Evolutionary conservation across 73 alveolate genomes (phyloP), one percentile per base, ranked within the genome.

Genomic region (Paramecium tetraurelia): DNA sequence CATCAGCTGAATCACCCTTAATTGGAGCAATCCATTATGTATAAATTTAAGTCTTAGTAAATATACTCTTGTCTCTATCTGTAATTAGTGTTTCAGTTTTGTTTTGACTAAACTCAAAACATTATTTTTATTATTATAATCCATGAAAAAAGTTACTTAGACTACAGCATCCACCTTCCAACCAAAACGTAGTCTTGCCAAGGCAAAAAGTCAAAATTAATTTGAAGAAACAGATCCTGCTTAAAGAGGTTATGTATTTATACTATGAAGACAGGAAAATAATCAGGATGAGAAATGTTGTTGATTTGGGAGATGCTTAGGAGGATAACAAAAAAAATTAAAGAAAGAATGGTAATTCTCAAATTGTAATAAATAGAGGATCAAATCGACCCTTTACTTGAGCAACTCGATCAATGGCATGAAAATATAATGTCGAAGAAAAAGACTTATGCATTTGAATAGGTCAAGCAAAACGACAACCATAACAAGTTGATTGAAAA

Each of bases 201-300:
- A 72, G 35, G 57, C 33, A n/a, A 72, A 72, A 38, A 29, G 48
- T 36, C 7, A 36, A 33, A 72, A 72, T 72, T 46, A 80, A 22
- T 80, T 80, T 46, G 90, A 80, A 80, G 90, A 80, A 46, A 43
- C 90, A 21, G 90, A 80, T 80, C 90, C 90, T 38, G 57, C 90
- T 7, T 80, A 33, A 38, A 72, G 59, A 72, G 86, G 86, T 72
- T 11, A 29, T 6, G 9, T 20, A 35, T 72, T 35, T 21, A 35
- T 72, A 35, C n/a, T 22, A 22, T 80, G 69, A 43, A 80, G 90
- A 80, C 35, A 40, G 90, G 57, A 80, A 80, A 46, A 80, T 80
- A 22, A 80, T 80, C 2, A 80, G 57, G n/a, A 80, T 80, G 90
- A 80, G 90, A 80, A 80, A 80, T 44, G 72, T 80, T 46, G 90